Evolutionary conservation across 192 early-diverging fungal genomes (phyloP).

Genomic region (Entomortierella beljakovae): DNA sequence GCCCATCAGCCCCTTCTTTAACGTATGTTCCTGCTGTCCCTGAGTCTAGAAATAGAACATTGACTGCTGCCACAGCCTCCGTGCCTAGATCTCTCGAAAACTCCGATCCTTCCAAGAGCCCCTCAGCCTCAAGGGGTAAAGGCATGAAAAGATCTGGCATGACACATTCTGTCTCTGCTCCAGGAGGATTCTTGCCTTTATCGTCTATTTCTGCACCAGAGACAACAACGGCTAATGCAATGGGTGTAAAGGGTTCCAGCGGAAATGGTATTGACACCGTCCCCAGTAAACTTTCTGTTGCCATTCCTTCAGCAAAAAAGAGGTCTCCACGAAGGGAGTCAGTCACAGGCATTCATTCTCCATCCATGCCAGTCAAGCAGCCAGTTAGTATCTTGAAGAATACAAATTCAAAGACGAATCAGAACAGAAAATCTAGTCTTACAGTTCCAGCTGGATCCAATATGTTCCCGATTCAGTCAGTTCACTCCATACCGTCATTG

Average conservation of each 20-base stretch:
- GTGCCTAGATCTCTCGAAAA: not conserved
- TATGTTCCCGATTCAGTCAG: constrained; percentile 32
- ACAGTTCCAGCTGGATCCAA: constrained; percentile 18
- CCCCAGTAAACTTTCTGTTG: not conserved
- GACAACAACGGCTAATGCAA: not conserved
- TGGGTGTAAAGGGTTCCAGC: not conserved
- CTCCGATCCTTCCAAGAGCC: not conserved
- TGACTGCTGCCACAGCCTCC: not conserved
- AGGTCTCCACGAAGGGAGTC: constrained; percentile 26
- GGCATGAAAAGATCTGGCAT: constrained; percentile 11
- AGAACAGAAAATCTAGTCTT: constrained; percentile 27
- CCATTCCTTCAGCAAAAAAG: constrained; percentile 15
- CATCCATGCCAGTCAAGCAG: constrained; percentile 25
- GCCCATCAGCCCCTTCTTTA: constrained; percentile 15
- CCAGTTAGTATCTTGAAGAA: constrained; percentile 49
- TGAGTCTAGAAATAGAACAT: constrained; percentile 10
- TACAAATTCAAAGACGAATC: not conserved
- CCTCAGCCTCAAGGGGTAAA: not conserved
- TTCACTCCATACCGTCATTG: not conserved
- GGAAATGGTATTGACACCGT: not conserved
- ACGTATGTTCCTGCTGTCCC: constrained; percentile 12
- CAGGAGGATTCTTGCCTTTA: constrained; percentile 8
- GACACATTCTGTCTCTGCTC: constrained; percentile 34
- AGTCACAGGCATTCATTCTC: constrained; percentile 8
- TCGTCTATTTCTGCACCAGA: constrained; percentile 12